Conservation (phyloP, 345 rosid genomes). For the Syzygium grande region DNA sequence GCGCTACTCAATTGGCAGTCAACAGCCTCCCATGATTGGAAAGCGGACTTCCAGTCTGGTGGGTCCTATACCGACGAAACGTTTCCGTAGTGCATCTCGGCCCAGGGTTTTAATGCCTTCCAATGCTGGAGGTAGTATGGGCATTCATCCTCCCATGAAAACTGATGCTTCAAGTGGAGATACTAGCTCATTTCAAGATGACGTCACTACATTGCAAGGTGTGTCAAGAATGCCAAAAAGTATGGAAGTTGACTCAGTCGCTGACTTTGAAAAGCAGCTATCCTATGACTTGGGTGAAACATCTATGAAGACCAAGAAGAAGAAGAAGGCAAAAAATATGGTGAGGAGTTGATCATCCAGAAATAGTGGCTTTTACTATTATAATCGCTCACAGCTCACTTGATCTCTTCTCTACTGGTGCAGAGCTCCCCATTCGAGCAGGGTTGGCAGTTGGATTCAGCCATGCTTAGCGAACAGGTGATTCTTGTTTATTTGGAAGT, state of each 20-base stretch:
- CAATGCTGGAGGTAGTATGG: conserved; percentile 44
- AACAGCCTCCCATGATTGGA: conserved; percentile 39
- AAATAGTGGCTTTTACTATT: neutral
- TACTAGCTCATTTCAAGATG: conserved; percentile 94
- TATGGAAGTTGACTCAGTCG: conserved; percentile 75
- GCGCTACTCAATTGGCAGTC: conserved; percentile 32
- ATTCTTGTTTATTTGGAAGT: neutral
- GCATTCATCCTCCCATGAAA: conserved; percentile 37
- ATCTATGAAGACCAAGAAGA: conserved; percentile 77
- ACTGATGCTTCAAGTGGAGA: conserved; percentile 98
- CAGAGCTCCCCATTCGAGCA: conserved; percentile 82
- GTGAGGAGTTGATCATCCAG: conserved; percentile 16
- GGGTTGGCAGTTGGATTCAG: conserved; percentile 69
- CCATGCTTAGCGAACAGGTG: conserved; percentile 70
- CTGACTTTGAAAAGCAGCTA: conserved; percentile 58
- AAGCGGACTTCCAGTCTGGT: conserved; percentile 60
- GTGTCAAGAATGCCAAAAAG: conserved; percentile 65
- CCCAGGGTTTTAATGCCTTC: conserved; percentile 66
- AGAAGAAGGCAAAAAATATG: conserved; percentile 62
- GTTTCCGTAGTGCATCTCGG: conserved; percentile 84
- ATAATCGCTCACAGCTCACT: conserved; percentile 7
- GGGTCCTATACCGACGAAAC: conserved; percentile 80
- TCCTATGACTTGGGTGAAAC: conserved; percentile 73
- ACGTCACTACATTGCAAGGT: conserved; percentile 72
- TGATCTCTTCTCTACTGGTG: conserved; percentile 16